These are phyloP conservation scores for Verticillium dahliae DNA, from an alignment of 2,329 filamentous ascomycete genomes.

Conservation along the genomic window DNA sequence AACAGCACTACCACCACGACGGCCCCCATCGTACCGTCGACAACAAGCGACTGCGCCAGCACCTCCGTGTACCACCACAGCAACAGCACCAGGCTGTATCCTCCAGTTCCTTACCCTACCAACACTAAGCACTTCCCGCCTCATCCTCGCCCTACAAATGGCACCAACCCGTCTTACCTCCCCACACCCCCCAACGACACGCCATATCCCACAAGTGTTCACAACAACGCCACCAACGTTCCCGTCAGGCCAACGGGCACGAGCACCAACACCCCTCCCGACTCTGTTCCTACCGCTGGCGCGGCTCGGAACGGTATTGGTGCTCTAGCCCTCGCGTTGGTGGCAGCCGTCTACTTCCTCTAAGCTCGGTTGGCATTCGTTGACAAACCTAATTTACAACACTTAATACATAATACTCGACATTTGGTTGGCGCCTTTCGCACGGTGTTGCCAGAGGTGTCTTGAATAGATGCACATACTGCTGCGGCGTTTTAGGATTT, in stretches of 20 bases:
- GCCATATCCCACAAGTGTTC: neutral
- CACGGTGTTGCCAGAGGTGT: neutral
- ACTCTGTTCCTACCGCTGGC: conserved; percentile 17
- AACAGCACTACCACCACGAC: conserved; percentile 9
- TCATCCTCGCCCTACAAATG: neutral
- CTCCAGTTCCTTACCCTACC: conserved; percentile 2
- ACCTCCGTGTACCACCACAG: neutral
- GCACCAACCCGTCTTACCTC: neutral
- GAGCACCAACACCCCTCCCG: conserved; percentile 7
- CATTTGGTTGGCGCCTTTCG: neutral
- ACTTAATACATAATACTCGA: neutral
- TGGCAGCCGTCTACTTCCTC: conserved; percentile 32
- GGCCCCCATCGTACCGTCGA: neutral
- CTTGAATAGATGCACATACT: neutral
- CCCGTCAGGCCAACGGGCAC: neutral
- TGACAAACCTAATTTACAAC: neutral
- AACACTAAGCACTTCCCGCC: conserved; percentile 10
- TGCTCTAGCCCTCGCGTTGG: conserved; percentile 27
- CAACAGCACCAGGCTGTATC: neutral
- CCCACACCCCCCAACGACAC: neutral
- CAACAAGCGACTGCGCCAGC: neutral
- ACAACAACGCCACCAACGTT: neutral
- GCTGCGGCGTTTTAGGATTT: neutral
- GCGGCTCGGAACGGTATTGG: conserved; percentile 23
- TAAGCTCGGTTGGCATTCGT: conserved; percentile 18